Evolutionary conservation across 257 asterid genomes (phyloP), one percentile per base, ranked within the genome.

Genomic region (Scutellaria galericulata): DNA sequence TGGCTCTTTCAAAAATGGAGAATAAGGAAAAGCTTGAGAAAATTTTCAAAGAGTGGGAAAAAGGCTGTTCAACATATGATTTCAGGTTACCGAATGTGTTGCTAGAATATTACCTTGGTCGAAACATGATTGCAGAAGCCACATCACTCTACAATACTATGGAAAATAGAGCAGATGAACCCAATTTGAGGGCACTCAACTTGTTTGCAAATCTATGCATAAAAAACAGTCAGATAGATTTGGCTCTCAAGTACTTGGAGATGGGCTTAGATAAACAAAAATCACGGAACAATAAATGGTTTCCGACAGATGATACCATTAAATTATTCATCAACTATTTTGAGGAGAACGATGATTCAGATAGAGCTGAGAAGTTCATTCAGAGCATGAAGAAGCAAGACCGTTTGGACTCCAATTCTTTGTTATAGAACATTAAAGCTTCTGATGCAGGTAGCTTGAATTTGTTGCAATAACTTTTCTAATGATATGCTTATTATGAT

Each of bases 161-260:
- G 71, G 70, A 22, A 35, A 52, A 68, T 5, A 80, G 76, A 69
- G 86, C 79, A 41, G 37, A 11, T 5, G 64, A 50, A 2, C 86
- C 89, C 68, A 88, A 80, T 80, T 73, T 88, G 40, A 83, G 66
- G 83, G 78, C 95, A 12, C 72, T 83, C 12, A 67, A 82, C 56
- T 75, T 78, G 68, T 79, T 90, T 55, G 62, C 83, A 18, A 60
- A 45, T 70, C 66, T 87, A 50, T 81, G 82, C 78, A 46, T 88
- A 8, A 84, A 80, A 74, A 88, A 71, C 14, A 10, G 55, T 40
- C 77, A 86, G 65, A 79, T 87, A 9, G 96, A 87, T 80, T 65
- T 62, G 68, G 96, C 92, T 72, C 68, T 92, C 73, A 74, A 87
- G 72, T 83, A 92, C 81, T 69, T 92, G 83, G 90, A 88, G 61